Conservation (phyloP, 345 rosid genomes). For the Xanthoceras sorbifolium region DNA sequence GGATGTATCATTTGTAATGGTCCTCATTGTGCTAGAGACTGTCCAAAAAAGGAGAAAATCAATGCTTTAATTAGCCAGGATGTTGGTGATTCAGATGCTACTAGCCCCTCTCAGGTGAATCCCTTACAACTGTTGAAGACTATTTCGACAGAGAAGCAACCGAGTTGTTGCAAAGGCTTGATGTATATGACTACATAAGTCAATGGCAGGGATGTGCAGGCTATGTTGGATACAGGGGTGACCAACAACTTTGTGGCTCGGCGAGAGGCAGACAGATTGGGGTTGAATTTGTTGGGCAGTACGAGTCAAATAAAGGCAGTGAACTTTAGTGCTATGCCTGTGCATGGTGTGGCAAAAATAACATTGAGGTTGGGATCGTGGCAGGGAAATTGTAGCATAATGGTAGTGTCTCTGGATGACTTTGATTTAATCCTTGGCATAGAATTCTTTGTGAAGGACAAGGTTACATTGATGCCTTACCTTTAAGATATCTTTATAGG, state of each 20-base stretch:
- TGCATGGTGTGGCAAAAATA: background rate
- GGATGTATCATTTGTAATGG: too few species aligned
- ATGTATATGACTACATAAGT: too few species aligned
- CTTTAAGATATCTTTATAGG: too few species aligned
- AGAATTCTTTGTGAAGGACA: too few species aligned
- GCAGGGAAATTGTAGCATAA: background rate
- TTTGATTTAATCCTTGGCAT: background rate
- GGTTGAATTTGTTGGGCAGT: background rate
- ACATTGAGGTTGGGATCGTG: background rate
- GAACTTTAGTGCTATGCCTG: background rate
- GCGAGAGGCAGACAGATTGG: background rate
- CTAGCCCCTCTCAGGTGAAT: too few species aligned
- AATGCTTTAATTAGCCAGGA: too few species aligned
- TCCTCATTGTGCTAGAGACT: too few species aligned
- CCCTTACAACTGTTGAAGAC: background rate
- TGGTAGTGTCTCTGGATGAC: background rate
- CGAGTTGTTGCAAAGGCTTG: background rate
- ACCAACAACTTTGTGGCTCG: background rate
- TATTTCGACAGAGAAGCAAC: background rate
- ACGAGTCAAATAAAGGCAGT: background rate
- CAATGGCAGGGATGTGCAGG: background rate
- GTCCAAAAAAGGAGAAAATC: too few species aligned
- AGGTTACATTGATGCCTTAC: background rate
- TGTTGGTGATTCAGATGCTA: background rate
- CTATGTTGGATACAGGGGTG: background rate